Conservation (phyloP, 2,329 filamentous ascomycete genomes). For the Eurotiales sp. region DNA sequence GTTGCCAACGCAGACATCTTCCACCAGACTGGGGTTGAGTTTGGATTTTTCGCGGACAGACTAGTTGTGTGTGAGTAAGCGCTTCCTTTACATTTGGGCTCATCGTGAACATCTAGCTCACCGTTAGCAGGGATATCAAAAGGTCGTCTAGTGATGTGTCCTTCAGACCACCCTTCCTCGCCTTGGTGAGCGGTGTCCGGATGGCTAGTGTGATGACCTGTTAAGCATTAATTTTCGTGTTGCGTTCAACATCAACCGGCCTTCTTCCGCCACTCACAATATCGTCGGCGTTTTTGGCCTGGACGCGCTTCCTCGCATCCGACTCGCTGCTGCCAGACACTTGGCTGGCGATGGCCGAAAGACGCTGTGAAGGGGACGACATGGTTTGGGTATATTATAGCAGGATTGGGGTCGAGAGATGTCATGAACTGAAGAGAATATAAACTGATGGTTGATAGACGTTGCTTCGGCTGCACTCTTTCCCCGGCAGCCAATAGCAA, state of each 20-base stretch:
- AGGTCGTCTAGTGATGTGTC: constrained; percentile 36
- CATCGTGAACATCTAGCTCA: too few species aligned
- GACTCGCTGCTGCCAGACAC: constrained; percentile 30
- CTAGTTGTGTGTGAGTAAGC: too few species aligned
- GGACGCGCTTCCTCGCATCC: constrained; percentile 27
- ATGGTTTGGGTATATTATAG: constrained; percentile 20
- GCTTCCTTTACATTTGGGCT: too few species aligned
- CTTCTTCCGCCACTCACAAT: too few species aligned
- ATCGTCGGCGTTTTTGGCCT: constrained; percentile 37
- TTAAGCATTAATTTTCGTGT: too few species aligned
- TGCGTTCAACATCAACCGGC: too few species aligned
- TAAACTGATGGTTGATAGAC: too few species aligned
- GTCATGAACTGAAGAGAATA: background rate
- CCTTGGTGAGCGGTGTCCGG: constrained; percentile 38
- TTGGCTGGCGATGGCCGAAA: constrained; percentile 41
- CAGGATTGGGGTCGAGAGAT: too few species aligned
- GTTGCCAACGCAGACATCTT: constrained; percentile 84
- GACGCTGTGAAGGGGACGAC: constrained; percentile 37
- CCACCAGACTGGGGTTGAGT: constrained; percentile 79
- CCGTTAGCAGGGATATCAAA: constrained; percentile 35
- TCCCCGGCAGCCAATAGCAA: too few species aligned
- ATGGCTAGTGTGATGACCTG: constrained; percentile 40
- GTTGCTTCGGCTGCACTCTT: too few species aligned
- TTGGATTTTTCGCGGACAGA: constrained; percentile 75
- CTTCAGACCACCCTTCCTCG: constrained; percentile 38